Evolutionary conservation across 495 filamentous ascomycete genomes (phyloP), one percentile per base, ranked within the genome.

Genomic region (Xylaria palmicola): DNA sequence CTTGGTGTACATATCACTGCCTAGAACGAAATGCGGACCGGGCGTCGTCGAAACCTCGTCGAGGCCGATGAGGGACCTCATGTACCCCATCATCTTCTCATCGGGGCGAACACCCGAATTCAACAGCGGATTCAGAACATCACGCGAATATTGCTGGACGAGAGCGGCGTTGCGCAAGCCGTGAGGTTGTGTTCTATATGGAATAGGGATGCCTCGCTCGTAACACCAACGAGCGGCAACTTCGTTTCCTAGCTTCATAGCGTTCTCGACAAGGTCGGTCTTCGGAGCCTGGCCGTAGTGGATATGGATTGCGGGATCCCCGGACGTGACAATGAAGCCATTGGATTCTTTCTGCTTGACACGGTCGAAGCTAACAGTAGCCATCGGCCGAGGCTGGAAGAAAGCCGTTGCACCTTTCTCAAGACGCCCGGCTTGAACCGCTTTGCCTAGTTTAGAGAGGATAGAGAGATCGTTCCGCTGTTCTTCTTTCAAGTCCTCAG

Each of bases 191-290:
- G 89, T 85, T 40, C 91, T 84, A 74, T 88, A 97, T 15, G 92
- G 82, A 52, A 85, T 81, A 2, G 95, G 93, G 36, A 98, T 90
- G 56, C 83, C 79, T 36, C 93, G 87, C 39, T 85, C 80, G 15
- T 81, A 68, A 68, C 88, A 90, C 89, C 91, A 98, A 37, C 71
- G 74, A 6, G 86, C 92, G 3, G 85, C 86, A 19, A 89, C 75
- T 65, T 89, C 81, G 63, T 89, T 88, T 50, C 87, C 92, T 19
- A 93, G 75, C 47, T 90, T 77, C 94, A 98, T 98, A 22, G 89
- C 68, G 54, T 72, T 73, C 52, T 67, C 68, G 53, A 81, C 78
- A 3, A 81, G 56, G 7, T 69, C 56, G n/a, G 59, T 67, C 24
- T 59, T 65, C 6, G 40, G 54, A 10, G 26, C 37, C 13, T 51